phyloP scores from a whole-genome alignment of 495 filamentous ascomycete genomes.

The Geoglossum glabrum region DNA sequence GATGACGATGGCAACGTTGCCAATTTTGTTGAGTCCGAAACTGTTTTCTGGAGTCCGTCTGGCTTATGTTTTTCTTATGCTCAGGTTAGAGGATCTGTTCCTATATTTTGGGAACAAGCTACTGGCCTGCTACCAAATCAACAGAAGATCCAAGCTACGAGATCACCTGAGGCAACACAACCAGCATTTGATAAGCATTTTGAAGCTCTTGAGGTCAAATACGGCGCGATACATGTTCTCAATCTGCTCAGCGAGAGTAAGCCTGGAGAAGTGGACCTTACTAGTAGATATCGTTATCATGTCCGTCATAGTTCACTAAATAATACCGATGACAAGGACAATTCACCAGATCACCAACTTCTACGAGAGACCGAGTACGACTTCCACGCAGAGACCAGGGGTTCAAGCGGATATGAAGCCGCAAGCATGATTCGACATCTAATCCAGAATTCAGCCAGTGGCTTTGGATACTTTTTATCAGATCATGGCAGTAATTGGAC shows the following conservation, averaged over 20 bases:
- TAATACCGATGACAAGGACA: constrained; percentile 19
- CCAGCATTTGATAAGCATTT: constrained; percentile 94
- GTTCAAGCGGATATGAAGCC: constrained; percentile 70
- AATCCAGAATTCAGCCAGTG: constrained; percentile 56
- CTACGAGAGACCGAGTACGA: constrained; percentile 71
- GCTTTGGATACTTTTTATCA: constrained; percentile 79
- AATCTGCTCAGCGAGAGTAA: constrained; percentile 82
- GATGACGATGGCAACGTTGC: constrained; percentile 95
- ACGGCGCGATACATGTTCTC: constrained; percentile 76
- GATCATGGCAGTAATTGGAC: constrained; percentile 37
- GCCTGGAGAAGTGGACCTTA: constrained; percentile 63
- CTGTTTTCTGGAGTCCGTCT: constrained; percentile 48
- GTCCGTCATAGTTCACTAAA: constrained; percentile 48
- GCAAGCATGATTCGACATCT: constrained; percentile 56
- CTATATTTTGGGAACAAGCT: constrained; percentile 92
- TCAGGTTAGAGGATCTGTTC: constrained; percentile 79
- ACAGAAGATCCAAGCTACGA: constrained; percentile 82
- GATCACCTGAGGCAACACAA: constrained; percentile 77
- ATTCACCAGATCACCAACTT: constrained; percentile 42
- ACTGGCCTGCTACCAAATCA: constrained; percentile 75
- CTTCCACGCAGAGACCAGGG: constrained; percentile 85
- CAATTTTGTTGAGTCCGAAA: constrained; percentile 65
- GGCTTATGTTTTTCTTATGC: constrained; percentile 78
- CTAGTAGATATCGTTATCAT: constrained; percentile 54
- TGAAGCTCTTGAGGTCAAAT: constrained; percentile 56